Evolutionary conservation across 2,329 filamentous ascomycete genomes (phyloP).

Genomic region (Corinectria fuckeliana): DNA sequence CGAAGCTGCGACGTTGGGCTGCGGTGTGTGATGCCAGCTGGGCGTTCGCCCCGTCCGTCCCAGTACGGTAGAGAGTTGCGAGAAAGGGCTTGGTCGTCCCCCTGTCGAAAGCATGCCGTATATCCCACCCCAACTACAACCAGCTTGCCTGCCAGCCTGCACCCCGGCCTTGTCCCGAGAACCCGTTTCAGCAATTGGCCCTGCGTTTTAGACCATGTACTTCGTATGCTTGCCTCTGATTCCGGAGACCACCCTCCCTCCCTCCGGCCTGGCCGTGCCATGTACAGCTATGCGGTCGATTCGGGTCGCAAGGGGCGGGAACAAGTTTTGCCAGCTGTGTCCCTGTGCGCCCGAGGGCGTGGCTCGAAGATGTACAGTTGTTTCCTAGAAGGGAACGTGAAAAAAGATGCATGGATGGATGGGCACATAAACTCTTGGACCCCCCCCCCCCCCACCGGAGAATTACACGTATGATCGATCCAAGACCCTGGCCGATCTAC

Average conservation of each 20-base stretch:
- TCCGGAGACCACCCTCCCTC: neutral
- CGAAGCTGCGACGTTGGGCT: too few relatives aligned
- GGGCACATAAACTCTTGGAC: neutral
- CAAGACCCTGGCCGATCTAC: neutral
- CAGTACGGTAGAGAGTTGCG: neutral
- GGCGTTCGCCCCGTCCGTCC: too few relatives aligned
- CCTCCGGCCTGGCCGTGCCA: neutral
- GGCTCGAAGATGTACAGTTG: neutral
- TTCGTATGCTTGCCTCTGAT: too few relatives aligned
- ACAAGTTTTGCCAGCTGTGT: neutral
- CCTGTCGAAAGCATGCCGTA: neutral
- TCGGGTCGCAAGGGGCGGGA: neutral
- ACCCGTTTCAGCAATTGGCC: neutral
- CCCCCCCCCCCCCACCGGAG: too few relatives aligned
- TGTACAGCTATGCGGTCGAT: too few relatives aligned
- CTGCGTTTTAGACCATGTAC: neutral
- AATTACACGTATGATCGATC: neutral
- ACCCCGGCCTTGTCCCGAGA: too few relatives aligned
- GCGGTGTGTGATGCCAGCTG: too few relatives aligned
- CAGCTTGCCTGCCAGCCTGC: too few relatives aligned
- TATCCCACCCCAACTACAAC: neutral
- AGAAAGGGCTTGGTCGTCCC: neutral
- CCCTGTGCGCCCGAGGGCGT: neutral
- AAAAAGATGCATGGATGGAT: neutral
- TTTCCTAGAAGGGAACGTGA: neutral